Percentiles rank a stretch among this genome's conserved stretches.
phyloP scores from a whole-genome alignment of 805 yeast species.

The Metschnikowia peoriensis region DNA sequence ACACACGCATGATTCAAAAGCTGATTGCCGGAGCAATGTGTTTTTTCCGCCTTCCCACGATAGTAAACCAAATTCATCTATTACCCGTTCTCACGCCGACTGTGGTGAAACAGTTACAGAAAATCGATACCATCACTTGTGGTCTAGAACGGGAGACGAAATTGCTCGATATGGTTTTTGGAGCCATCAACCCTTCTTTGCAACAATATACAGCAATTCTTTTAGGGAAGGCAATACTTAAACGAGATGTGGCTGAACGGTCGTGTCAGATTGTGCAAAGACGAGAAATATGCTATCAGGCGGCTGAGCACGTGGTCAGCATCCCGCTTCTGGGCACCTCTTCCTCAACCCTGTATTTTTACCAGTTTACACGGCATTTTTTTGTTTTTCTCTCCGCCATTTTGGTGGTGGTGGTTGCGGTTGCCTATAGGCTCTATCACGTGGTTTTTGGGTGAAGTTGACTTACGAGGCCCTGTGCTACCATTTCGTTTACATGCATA shows the following conservation, averaged over 20 bases:
- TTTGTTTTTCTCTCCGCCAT: constrained; percentile 24
- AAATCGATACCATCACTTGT: constrained; percentile 37
- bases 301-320: constrained; percentile 42
- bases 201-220: constrained; percentile 37
- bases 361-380: constrained; percentile 24
- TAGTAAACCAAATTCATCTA: constrained; percentile 26
- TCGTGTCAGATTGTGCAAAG: constrained; percentile 37
- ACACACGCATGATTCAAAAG: constrained; percentile 28
- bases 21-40: constrained; percentile 27
- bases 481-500: not conserved
- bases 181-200: constrained; percentile 33
- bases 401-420: constrained; percentile 24
- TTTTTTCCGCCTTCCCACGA: constrained; percentile 30
- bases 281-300: constrained; percentile 39
- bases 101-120: constrained; percentile 29
- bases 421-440: constrained; percentile 29
- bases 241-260: constrained; percentile 25
- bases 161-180: constrained; percentile 28
- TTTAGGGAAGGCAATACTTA: constrained; percentile 41
- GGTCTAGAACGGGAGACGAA: constrained; percentile 36
- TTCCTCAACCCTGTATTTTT: constrained; percentile 20
- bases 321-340: constrained; percentile 40
- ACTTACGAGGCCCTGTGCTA: too few species aligned
- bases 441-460: constrained; percentile 14
- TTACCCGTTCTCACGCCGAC: constrained; percentile 23